These are phyloP conservation scores for Acephala macrosclerotiorum DNA, from an alignment of 2,329 filamentous ascomycete species.

Conservation along the genomic window DNA sequence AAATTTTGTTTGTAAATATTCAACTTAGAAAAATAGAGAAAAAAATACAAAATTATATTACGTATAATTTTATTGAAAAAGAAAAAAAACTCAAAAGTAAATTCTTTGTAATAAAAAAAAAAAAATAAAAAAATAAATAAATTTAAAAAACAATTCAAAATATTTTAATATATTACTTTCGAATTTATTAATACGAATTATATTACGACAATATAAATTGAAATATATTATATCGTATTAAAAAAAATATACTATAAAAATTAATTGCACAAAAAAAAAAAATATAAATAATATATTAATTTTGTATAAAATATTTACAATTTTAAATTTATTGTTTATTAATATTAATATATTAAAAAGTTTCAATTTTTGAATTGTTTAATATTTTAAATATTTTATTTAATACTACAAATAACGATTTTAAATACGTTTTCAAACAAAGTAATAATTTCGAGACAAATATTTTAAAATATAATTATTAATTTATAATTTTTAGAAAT, in stretches of 20 bases:
- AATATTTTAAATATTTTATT: not conserved
- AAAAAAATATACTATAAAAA: not conserved
- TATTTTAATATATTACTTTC: not conserved
- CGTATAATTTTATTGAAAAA: not conserved
- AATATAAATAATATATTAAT: not conserved
- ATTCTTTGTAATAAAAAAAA: not conserved
- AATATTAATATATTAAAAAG: not conserved
- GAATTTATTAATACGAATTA: not conserved
- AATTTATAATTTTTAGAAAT: not conserved
- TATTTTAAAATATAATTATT: not conserved
- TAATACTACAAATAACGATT: not conserved
- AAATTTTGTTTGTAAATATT: too few relatives aligned
- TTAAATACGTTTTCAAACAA: not conserved
- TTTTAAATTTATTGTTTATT: not conserved
- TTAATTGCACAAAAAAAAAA: not conserved
- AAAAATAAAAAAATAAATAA: not conserved
- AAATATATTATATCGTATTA: not conserved
- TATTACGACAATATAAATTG: not conserved
- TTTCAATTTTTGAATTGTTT: not conserved
- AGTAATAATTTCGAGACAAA: slow-evolving; percentile 1
- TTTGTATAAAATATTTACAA: not conserved
- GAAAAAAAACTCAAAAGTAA: not conserved
- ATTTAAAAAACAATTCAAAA: not conserved
- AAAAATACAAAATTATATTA: too few relatives aligned
- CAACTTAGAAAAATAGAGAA: too few relatives aligned